Evolutionary conservation across 75 land plant species (phyloP).

Genomic region (Selaginella moellendorffii): DNA sequence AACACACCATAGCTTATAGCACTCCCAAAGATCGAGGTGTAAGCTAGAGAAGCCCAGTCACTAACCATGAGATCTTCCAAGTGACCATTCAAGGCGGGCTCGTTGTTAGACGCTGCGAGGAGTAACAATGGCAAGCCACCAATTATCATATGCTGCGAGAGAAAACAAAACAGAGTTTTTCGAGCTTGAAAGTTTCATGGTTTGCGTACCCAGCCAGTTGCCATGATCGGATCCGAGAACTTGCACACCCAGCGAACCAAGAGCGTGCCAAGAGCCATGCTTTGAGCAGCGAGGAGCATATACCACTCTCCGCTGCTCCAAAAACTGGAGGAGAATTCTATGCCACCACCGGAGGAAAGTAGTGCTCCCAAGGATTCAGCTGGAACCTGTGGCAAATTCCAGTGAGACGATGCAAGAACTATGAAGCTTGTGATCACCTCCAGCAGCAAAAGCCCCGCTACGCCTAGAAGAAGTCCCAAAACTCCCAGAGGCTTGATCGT

Average conservation of each 20-base stretch:
- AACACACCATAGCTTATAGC: conserved; percentile 95
- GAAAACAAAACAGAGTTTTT: not conserved
- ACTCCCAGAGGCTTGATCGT: conserved; percentile 58
- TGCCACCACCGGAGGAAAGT: not conserved
- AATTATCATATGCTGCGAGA: conserved; percentile 97
- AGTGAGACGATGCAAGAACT: not conserved
- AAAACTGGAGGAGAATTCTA: conserved; percentile 12
- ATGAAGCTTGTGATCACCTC: conserved; percentile 36
- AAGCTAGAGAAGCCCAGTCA: conserved; percentile 65
- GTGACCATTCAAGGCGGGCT: conserved; percentile 59
- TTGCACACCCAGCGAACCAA: conserved; percentile 97
- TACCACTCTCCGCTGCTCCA: conserved; percentile 99
- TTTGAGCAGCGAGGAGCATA: conserved; percentile 99
- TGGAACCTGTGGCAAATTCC: not conserved
- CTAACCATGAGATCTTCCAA: conserved; percentile 37
- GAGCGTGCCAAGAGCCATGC: conserved; percentile 95
- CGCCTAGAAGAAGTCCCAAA: conserved; percentile 67
- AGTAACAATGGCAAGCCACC: conserved; percentile 79
- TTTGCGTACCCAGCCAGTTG: conserved; percentile 68
- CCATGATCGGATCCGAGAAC: conserved; percentile 94
- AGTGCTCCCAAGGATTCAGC: not conserved
- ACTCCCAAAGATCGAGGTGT: conserved; percentile 92
- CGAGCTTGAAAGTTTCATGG: not conserved
- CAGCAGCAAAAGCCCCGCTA: conserved; percentile 69
- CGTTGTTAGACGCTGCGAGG: conserved; percentile 47